These are phyloP conservation scores for Epichloe baconii DNA, from an alignment of 2,329 filamentous ascomycete genomes.

Conservation along the genomic window DNA sequence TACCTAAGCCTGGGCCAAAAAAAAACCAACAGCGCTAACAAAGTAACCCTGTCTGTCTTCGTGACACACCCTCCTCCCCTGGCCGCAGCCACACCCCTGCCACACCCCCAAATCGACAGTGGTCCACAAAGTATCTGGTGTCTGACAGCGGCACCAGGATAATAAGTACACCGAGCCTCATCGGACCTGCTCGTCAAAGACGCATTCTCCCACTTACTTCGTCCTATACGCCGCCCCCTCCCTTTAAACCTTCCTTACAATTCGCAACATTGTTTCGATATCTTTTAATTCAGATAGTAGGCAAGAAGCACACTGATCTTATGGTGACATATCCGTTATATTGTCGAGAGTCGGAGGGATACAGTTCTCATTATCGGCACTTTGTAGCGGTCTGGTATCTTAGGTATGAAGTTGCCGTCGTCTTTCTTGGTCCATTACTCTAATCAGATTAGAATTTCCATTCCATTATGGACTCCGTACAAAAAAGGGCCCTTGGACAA, in stretches of 20 bases:
- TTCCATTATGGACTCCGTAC: neutral
- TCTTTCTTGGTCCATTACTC: neutral
- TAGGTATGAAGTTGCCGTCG: neutral
- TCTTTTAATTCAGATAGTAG: neutral
- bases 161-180: slow-evolving; percentile 6
- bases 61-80: neutral
- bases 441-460: neutral
- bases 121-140: neutral
- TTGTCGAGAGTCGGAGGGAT: neutral
- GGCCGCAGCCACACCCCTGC: neutral
- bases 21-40: neutral
- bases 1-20: no score
- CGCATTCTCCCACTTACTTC: slow-evolving; percentile 2
- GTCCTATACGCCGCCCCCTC: neutral
- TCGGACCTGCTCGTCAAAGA: slow-evolving; percentile 2
- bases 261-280: neutral
- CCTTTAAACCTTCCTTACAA: neutral
- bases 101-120: neutral
- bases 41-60: neutral
- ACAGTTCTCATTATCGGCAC: neutral
- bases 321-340: neutral
- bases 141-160: neutral
- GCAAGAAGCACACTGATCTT: neutral
- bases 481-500: slow-evolving; percentile 68
- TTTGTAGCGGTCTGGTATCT: neutral